phyloP scores from a whole-genome alignment of 306 rosid genomes.

The Prunus kanzakura region DNA sequence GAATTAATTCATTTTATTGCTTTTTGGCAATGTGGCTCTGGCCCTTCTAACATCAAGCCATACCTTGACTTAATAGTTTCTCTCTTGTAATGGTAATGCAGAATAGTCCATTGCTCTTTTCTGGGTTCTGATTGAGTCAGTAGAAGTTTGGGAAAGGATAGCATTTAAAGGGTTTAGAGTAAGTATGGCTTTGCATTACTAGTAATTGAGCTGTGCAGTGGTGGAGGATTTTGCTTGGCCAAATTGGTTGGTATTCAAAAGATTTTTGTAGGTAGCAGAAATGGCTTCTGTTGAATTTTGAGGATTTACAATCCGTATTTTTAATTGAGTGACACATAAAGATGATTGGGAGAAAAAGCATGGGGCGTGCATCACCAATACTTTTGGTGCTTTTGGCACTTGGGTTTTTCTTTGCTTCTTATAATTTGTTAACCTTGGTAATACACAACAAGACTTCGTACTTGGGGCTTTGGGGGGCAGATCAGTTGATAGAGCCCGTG shows the following conservation, averaged over 20 bases:
- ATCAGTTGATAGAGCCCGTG: slow-evolving; percentile 29
- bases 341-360: slow-evolving; percentile 65
- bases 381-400: slow-evolving; percentile 63
- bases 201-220: slow-evolving; percentile 9
- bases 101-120: background rate
- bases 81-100: slow-evolving; percentile 22
- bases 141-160: background rate
- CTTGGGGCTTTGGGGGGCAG: slow-evolving; percentile 33
- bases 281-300: slow-evolving; percentile 23
- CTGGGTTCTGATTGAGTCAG: slow-evolving; percentile 23
- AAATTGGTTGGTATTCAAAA: slow-evolving; percentile 19
- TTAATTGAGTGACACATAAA: background rate
- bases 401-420: slow-evolving; percentile 67
- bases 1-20: background rate
- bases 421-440: slow-evolving; percentile 61
- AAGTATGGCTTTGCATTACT: background rate
- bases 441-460: slow-evolving; percentile 39
- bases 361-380: slow-evolving; percentile 58
- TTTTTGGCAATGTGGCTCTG: background rate
- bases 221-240: slow-evolving; percentile 8
- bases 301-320: slow-evolving; percentile 17
- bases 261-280: slow-evolving; percentile 16
- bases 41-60: background rate
- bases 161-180: background rate
- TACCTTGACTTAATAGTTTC: background rate